These are phyloP conservation scores for Halophytophthora polymorphica DNA, from an alignment of 352 stramenopile species.

Conservation along the genomic window DNA sequence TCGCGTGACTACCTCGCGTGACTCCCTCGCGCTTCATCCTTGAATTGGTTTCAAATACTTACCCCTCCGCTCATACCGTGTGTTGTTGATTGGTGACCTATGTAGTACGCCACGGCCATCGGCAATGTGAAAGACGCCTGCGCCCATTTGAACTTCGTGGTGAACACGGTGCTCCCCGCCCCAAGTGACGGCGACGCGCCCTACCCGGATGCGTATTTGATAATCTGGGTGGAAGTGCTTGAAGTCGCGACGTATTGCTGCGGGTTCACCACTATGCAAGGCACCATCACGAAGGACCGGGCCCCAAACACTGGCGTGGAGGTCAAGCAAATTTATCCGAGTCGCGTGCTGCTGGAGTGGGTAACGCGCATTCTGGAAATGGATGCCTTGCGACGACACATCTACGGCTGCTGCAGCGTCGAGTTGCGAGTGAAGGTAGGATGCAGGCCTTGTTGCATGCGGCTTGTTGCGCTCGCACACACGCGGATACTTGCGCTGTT, in stretches of 20 bases:
- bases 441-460: too few species aligned
- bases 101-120: constrained; percentile 58
- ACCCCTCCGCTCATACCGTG: neutral
- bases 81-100: neutral
- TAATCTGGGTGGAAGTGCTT: constrained; percentile 54
- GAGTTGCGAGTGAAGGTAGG: constrained; percentile 63
- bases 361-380: constrained; percentile 39
- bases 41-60: constrained; percentile 1
- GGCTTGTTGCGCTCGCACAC: neutral
- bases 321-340: constrained; percentile 54
- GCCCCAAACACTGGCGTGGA: constrained; percentile 4
- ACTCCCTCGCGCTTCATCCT: neutral
- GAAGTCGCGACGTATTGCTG: constrained; percentile 54
- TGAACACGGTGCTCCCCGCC: constrained; percentile 45
- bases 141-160: constrained; percentile 50
- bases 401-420: constrained; percentile 45
- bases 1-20: too few species aligned
- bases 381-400: constrained; percentile 35
- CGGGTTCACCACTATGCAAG: constrained; percentile 17
- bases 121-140: constrained; percentile 48
- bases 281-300: constrained; percentile 3
- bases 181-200: constrained; percentile 15
- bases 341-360: constrained; percentile 47
- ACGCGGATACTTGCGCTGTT: neutral
- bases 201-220: constrained; percentile 54